These are phyloP conservation scores for Globisporangium parvum DNA, from an alignment of 352 stramenopile genomes.

Conservation along the genomic window DNA sequence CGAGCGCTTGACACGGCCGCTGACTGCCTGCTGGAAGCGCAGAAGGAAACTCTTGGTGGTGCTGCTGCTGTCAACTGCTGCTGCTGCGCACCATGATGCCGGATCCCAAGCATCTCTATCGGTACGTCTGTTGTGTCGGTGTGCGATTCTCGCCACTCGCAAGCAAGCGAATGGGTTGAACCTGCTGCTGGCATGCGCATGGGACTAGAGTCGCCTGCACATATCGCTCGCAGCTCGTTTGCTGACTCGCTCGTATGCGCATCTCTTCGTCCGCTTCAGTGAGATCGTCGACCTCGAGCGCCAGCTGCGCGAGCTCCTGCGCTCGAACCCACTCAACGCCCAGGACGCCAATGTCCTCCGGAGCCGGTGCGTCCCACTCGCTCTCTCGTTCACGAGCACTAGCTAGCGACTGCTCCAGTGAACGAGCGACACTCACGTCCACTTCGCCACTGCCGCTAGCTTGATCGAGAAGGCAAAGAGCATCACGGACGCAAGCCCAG, in stretches of 20 bases:
- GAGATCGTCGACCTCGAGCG: constrained; percentile 70
- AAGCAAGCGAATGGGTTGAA: constrained; percentile 5
- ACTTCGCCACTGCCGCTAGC: constrained; percentile 4
- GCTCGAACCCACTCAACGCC: constrained; percentile 52
- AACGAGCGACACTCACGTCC: neutral
- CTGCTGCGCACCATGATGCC: constrained; percentile 7
- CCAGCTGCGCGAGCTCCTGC: constrained; percentile 65
- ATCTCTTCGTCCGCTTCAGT: constrained; percentile 15
- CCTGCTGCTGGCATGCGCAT: neutral
- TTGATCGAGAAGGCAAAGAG: constrained; percentile 47
- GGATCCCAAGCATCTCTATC: constrained; percentile 30
- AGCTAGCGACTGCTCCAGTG: neutral
- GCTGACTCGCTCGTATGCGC: neutral
- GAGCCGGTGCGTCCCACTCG: constrained; percentile 15
- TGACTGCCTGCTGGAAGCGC: neutral
- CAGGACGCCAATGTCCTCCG: constrained; percentile 58
- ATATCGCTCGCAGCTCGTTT: neutral
- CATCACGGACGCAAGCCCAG: constrained; percentile 35
- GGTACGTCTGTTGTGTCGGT: constrained; percentile 13
- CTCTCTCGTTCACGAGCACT: neutral
- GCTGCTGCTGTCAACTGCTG: neutral
- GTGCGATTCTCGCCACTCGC: no score
- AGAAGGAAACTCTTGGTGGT: neutral
- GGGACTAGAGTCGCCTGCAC: neutral
- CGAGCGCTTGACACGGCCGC: neutral